Percentiles rank a stretch among this genome's conserved stretches.
phyloP scores from a whole-genome alignment of 2,329 filamentous ascomycete species.

The Davidsoniella virescens region DNA sequence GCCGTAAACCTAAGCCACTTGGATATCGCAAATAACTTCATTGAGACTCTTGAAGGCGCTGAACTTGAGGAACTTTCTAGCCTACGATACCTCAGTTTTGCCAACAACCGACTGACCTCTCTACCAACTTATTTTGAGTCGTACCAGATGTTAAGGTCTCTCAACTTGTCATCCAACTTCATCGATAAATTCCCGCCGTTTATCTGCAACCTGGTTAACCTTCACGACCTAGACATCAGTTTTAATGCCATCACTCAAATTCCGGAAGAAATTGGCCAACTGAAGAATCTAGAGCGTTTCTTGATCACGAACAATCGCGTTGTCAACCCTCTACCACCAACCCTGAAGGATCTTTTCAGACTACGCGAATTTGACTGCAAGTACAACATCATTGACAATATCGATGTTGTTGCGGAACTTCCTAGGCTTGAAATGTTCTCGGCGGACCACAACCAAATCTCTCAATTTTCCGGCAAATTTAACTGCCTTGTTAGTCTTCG shows the following conservation, averaged over 20 bases:
- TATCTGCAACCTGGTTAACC: constrained; percentile 61
- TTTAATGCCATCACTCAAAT: constrained; percentile 79
- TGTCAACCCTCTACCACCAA: constrained; percentile 53
- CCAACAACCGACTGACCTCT: constrained; percentile 74
- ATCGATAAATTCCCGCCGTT: constrained; percentile 73
- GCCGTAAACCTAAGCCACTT: constrained; percentile 72
- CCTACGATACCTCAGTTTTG: constrained; percentile 76
- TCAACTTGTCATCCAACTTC: constrained; percentile 91
- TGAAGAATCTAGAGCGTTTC: constrained; percentile 70
- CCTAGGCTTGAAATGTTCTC: constrained; percentile 78
- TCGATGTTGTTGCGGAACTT: constrained; percentile 70
- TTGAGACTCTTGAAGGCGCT: constrained; percentile 75
- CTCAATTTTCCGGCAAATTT: constrained; percentile 80
- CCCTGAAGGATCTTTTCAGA: constrained; percentile 56
- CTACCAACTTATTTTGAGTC: constrained; percentile 69
- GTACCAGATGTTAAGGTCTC: constrained; percentile 61
- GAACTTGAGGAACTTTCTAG: constrained; percentile 60
- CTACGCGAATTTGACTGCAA: constrained; percentile 87
- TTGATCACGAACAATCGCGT: constrained; percentile 94
- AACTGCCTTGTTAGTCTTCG: constrained; percentile 68
- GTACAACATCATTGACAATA: constrained; percentile 78
- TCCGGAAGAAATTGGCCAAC: constrained; percentile 59
- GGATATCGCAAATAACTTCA: constrained; percentile 84
- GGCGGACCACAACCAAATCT: constrained; percentile 84
- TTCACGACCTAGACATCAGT: constrained; percentile 89